Percentiles rank a stretch among this genome's conserved stretches.
phyloP scores from a whole-genome alignment of 148 eudicot species.

The Talinum fruticosum region DNA sequence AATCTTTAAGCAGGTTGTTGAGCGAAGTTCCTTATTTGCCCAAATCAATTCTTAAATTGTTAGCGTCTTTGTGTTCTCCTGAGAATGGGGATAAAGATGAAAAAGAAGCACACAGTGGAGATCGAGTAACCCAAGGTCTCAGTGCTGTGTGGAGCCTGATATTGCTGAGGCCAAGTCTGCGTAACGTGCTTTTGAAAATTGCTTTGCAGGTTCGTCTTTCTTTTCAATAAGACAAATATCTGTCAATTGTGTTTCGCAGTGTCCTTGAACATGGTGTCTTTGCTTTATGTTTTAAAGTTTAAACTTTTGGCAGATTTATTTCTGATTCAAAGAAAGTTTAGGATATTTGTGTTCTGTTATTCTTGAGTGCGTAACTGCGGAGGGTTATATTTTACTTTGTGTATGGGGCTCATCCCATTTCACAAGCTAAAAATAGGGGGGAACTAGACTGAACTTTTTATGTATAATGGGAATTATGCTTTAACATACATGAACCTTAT shows the following conservation, averaged over 20 bases:
- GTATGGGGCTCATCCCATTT: neutral
- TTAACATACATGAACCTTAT: neutral
- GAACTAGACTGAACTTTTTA: neutral
- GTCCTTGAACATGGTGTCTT: neutral
- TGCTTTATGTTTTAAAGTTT: neutral
- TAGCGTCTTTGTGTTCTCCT: constrained; percentile 77
- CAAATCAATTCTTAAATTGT: constrained; percentile 62
- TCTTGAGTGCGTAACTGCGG: neutral
- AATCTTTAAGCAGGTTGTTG: constrained; percentile 76
- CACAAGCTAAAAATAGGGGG: neutral
- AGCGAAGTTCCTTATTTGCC: constrained; percentile 88
- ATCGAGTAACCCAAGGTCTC: constrained; percentile 95
- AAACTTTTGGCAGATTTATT: neutral
- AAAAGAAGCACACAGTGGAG: constrained; percentile 71
- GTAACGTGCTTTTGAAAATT: constrained; percentile 65
- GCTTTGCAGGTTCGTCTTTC: constrained; percentile 69
- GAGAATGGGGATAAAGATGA: constrained; percentile 57
- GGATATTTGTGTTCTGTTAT: neutral
- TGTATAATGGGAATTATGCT: neutral
- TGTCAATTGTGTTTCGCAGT: neutral
- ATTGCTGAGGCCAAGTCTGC: constrained; percentile 73
- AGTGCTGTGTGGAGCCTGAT: constrained; percentile 86
- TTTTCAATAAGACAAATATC: neutral
- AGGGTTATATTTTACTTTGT: neutral
- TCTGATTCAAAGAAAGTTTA: neutral